These are phyloP conservation scores for Brassica hybrid DNA, from an alignment of 441 rosid genomes.

Conservation along the genomic window DNA sequence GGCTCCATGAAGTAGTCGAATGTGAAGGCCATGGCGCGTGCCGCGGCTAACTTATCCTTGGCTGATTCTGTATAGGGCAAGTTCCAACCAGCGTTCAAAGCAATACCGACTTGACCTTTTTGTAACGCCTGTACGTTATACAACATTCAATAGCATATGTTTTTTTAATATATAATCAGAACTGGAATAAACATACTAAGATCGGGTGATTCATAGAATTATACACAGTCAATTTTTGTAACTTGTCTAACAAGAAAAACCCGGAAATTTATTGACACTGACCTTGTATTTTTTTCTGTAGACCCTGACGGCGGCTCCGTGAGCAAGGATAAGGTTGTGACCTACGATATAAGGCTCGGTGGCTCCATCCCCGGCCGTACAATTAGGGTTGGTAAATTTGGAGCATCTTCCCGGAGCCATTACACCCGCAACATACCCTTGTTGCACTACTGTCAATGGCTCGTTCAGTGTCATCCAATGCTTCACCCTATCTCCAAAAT, in stretches of 20 bases:
- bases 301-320: constrained; percentile 60
- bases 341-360: constrained; percentile 69
- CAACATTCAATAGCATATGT: background rate
- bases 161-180: background rate
- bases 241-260: background rate
- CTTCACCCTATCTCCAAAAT: constrained; percentile 73
- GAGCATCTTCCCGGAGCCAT: constrained; percentile 70
- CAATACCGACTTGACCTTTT: constrained; percentile 7
- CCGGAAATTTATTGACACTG: background rate
- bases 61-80: constrained; percentile 4
- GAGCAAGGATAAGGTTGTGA: constrained; percentile 71
- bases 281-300: constrained; percentile 65
- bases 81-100: constrained; percentile 5
- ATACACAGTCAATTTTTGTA: background rate
- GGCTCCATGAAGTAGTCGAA: constrained; percentile 15
- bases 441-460: constrained; percentile 45
- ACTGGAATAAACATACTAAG: background rate
- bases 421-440: constrained; percentile 48
- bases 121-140: background rate
- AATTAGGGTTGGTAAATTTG: constrained; percentile 48
- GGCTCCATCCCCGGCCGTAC: constrained; percentile 62
- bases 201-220: background rate
- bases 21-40: constrained; percentile 11
- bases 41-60: constrained; percentile 2
- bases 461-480: constrained; percentile 81